Percentiles rank a stretch among this genome's conserved stretches.
Conservation (phyloP, 2,329 filamentous ascomycete genomes). For the Lachnellula arida region DNA sequence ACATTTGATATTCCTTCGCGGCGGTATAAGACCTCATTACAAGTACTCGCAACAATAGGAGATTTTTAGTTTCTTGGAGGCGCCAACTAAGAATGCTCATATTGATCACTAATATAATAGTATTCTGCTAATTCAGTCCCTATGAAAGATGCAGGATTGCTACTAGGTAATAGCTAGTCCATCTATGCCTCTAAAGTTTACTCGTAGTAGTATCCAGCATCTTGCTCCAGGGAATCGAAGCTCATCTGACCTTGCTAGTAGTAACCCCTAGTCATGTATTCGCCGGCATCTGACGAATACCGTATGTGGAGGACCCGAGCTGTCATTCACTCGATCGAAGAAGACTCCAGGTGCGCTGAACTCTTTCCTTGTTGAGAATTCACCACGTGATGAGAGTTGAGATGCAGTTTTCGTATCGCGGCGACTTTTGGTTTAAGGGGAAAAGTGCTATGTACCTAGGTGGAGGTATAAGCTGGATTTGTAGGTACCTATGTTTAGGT, state of each 20-base stretch:
- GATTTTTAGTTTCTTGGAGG: not conserved
- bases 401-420: too few relatives aligned
- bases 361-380: too few relatives aligned
- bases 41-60: not conserved
- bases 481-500: too few relatives aligned
- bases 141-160: constrained; percentile 17
- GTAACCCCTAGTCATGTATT: constrained; percentile 10
- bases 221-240: constrained; percentile 10
- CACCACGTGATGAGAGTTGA: too few relatives aligned
- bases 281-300: constrained; percentile 3
- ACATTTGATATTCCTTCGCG: too few relatives aligned
- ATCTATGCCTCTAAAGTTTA: constrained; percentile 1
- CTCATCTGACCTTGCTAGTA: constrained; percentile 12
- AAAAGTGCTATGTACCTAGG: too few relatives aligned
- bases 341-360: too few relatives aligned
- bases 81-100: constrained; percentile 5
- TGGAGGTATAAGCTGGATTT: too few relatives aligned
- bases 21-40: not conserved
- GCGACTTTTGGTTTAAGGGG: too few relatives aligned
- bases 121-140: constrained; percentile 14
- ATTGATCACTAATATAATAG: constrained; percentile 13
- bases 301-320: constrained; percentile 3
- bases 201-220: constrained; percentile 8
- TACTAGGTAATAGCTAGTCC: constrained; percentile 13
- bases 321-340: not conserved